Conservation (phyloP, 2,329 filamentous ascomycete species). For the Knufia petricola region DNA sequence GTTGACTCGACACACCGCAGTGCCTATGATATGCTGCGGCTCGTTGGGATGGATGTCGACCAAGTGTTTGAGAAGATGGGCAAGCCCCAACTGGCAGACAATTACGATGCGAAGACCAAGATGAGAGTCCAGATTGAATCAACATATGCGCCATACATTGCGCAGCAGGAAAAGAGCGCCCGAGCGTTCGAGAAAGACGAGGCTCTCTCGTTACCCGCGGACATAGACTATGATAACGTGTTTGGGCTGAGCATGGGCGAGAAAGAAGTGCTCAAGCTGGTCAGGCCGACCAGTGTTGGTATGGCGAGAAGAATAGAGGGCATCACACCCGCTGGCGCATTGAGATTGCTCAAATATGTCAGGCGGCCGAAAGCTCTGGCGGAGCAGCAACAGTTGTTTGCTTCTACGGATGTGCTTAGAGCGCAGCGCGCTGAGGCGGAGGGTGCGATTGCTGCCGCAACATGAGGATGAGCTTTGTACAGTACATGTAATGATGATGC, state of each 20-base stretch:
- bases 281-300: constrained; percentile 72
- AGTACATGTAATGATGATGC: not conserved
- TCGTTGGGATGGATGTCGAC: constrained; percentile 50
- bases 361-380: constrained; percentile 19
- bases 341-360: constrained; percentile 36
- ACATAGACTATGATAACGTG: constrained; percentile 67
- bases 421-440: constrained; percentile 8
- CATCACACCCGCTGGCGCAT: constrained; percentile 39
- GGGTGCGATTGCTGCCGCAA: constrained; percentile 4
- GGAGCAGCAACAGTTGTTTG: not conserved
- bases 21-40: constrained; percentile 69
- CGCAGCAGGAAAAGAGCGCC: constrained; percentile 58
- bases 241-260: constrained; percentile 72
- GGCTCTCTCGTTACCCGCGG: constrained; percentile 56
- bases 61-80: constrained; percentile 4
- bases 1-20: constrained; percentile 57
- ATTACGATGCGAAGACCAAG: constrained; percentile 51
- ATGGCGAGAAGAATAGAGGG: constrained; percentile 86
- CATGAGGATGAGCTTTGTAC: not conserved
- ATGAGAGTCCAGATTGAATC: constrained; percentile 70
- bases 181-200: constrained; percentile 68
- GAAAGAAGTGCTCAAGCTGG: constrained; percentile 57
- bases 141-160: constrained; percentile 77
- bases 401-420: constrained; percentile 6
- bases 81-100: constrained; percentile 16